Base-by-base conservation (phyloP, 331 rosid genomes). In the Cydonia oblonga region DNA sequence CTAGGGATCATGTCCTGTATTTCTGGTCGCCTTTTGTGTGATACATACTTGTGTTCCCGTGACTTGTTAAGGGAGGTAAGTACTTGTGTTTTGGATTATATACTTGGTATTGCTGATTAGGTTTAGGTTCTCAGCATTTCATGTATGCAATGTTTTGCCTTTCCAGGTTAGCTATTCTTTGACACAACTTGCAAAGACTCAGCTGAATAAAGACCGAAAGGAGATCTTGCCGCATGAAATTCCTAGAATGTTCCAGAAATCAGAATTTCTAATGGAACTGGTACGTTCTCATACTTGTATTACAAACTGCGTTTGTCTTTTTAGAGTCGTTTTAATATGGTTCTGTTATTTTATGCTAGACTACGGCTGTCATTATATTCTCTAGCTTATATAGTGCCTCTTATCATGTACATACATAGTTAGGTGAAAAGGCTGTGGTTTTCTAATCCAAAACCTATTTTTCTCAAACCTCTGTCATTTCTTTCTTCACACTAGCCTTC, bases 21-120 rank as follows among this genome's bases (percentile, higher is more conserved):
- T 74, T 88, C 98, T 76, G 97, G 98, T 30, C 86, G 96, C 66
- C 93, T 95, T 70, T 86, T 95, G 78, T 95, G 98, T 88, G 98
- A 95, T 82, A 91, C 97, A 9, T 88, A 80, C 78, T 82, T 88
- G 81, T 85, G 89, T 85, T 81, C 98, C 74, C 96, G 98, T 75
- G 98, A 93, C 70, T 85, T 93, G 70, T 78, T 93, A 73, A 91
- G 87, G 84, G 98, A 95, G 98, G 98, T 95, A 77, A 24, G 76
- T 73, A 23, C 67, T 72, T 74, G 79, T 64, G 30, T 66, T 33
- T 29, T 73, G 64, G 42, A 35, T 32, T 60, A 9, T 54, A 35
- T 38, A 19, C 49, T 59, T 24, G 44, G 52, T 53, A 69, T 13
- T 30, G 64, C 38, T 68, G 73, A 28, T 75, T 70, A 66, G 33